A percentile compares a stretch with the other conserved stretches of the same genome.
Conservation (phyloP, 2,329 filamentous ascomycete genomes). For the Xylariales sp. region DNA sequence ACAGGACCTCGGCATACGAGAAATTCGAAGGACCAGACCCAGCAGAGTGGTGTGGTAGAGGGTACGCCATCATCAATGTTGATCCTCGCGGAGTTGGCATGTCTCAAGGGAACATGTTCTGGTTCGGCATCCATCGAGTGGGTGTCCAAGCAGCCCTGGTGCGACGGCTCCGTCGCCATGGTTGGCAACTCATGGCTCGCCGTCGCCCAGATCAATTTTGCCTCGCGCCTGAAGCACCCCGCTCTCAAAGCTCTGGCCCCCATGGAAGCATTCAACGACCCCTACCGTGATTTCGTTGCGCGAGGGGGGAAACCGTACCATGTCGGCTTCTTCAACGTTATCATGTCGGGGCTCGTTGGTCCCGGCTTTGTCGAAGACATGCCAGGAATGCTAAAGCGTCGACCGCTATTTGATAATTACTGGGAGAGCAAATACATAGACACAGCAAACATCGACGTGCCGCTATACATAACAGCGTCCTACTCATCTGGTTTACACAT, state of each 20-base stretch:
- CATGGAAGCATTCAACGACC: not conserved
- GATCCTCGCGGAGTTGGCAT: not conserved
- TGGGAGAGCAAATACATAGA: not conserved
- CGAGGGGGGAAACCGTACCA: not conserved
- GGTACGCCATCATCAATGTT: not conserved
- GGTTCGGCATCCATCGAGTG: not conserved
- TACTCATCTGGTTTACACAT: not conserved
- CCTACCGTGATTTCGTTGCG: not conserved
- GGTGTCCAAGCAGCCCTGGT: constrained; percentile 2
- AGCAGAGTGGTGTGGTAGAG: not conserved
- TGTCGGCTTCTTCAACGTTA: not conserved
- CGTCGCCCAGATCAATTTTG: constrained; percentile 1
- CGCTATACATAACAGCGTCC: not conserved
- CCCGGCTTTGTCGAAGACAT: too few relatives aligned
- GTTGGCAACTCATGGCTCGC: constrained; percentile 3
- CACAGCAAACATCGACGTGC: not conserved
- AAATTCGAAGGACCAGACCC: not conserved
- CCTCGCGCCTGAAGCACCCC: not conserved
- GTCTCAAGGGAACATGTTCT: not conserved
- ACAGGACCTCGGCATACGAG: not conserved
- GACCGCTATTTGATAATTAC: not conserved
- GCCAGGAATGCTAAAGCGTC: not conserved
- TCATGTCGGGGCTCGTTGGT: not conserved
- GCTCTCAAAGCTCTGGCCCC: constrained; percentile 1
- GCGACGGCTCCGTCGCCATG: not conserved